Conservation (phyloP, 495 filamentous ascomycete genomes). For the Penicillium angulare region DNA sequence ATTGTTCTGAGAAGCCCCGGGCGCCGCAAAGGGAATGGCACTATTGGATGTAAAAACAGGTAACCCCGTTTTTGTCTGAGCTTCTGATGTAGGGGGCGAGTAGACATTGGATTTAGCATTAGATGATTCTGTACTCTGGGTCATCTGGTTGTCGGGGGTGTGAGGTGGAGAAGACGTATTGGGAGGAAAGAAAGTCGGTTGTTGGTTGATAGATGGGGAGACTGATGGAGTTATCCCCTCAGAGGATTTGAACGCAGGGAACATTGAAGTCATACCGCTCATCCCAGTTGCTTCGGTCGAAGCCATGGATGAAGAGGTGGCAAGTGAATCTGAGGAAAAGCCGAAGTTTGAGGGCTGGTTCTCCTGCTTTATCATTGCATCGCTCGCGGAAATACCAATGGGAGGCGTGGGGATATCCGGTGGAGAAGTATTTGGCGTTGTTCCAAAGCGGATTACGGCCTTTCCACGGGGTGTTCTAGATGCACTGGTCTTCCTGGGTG, state of each 20-base stretch:
- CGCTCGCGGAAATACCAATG: not conserved
- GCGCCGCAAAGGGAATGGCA: constrained; percentile 48
- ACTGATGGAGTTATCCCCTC: constrained; percentile 1
- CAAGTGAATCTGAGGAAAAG: not conserved
- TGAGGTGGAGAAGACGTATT: constrained; percentile 21
- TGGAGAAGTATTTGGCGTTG: constrained; percentile 7
- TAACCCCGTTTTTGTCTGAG: constrained; percentile 42
- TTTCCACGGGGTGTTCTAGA: constrained; percentile 7
- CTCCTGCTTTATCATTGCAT: constrained; percentile 1
- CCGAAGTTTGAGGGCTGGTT: not conserved
- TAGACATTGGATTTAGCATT: constrained; percentile 21
- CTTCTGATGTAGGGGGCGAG: constrained; percentile 31
- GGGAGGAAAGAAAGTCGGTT: constrained; percentile 4
- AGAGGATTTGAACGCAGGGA: not conserved
- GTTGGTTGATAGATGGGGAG: constrained; percentile 3
- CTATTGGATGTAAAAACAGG: constrained; percentile 53
- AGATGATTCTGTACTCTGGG: constrained; percentile 1
- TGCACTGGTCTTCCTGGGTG: constrained; percentile 20
- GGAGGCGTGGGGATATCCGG: constrained; percentile 6
- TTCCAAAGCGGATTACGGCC: not conserved
- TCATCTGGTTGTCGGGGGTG: constrained; percentile 13
- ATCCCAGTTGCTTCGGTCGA: not conserved
- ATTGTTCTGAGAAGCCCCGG: no score
- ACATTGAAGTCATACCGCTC: not conserved
- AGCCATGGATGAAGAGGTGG: not conserved